Evolutionary conservation across 2,329 filamentous ascomycete genomes (phyloP).

Genomic region (Lomentospora prolificans): DNA sequence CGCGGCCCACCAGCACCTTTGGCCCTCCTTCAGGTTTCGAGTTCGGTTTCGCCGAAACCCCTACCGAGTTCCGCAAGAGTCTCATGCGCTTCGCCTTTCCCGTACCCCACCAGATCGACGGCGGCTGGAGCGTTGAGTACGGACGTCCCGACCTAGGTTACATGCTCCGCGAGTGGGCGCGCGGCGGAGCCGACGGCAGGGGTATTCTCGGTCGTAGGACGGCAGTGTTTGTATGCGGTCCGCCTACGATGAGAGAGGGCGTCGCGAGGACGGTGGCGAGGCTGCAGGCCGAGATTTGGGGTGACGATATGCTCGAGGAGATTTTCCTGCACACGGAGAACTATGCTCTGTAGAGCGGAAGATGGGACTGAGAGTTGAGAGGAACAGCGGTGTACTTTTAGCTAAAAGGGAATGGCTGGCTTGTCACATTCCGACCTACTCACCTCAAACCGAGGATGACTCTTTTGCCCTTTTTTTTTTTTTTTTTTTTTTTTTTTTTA

Average conservation of each 20-base stretch:
- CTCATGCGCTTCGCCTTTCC: conserved; percentile 87
- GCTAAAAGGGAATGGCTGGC: no score
- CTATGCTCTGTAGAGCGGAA: conserved; percentile 63
- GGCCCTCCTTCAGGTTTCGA: conserved; percentile 57
- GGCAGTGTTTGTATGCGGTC: conserved; percentile 89
- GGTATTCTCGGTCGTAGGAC: conserved; percentile 69
- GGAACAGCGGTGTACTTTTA: background rate
- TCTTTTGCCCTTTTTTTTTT: no score
- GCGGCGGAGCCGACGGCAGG: conserved; percentile 54
- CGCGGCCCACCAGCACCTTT: conserved; percentile 45
- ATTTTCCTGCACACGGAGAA: conserved; percentile 94
- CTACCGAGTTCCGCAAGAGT: conserved; percentile 80
- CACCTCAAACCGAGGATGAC: no score
- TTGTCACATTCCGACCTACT: no score
- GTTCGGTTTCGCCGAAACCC: conserved; percentile 74
- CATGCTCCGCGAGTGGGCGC: conserved; percentile 75
- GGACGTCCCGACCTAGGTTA: conserved; percentile 80
- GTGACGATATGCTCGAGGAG: conserved; percentile 69
- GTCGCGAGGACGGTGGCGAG: conserved; percentile 78
- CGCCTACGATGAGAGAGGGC: conserved; percentile 75
- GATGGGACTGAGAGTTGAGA: background rate
- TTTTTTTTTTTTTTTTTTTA: no score
- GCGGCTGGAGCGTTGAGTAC: conserved; percentile 88
- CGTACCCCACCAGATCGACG: conserved; percentile 54
- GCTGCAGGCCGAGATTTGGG: conserved; percentile 77